Evolutionary conservation across 2,329 filamentous ascomycete species (phyloP).

Genomic region (Canariomyces notabilis): DNA sequence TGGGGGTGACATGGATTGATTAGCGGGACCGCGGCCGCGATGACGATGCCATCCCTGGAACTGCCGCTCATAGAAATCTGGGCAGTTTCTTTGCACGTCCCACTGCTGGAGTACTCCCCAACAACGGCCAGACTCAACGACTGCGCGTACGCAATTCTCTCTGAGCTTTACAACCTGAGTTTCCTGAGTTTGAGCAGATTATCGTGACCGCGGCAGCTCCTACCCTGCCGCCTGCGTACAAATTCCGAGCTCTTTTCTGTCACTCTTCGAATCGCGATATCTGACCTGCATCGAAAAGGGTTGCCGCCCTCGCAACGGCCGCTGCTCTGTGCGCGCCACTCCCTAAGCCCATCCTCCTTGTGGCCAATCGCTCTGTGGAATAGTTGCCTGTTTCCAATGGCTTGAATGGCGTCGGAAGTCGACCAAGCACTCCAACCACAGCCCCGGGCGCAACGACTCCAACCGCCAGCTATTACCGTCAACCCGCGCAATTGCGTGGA

Average conservation of each 20-base stretch:
- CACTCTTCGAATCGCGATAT: too few relatives aligned
- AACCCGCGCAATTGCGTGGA: neutral
- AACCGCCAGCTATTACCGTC: neutral
- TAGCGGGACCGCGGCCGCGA: neutral
- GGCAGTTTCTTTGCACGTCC: too few relatives aligned
- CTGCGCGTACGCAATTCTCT: too few relatives aligned
- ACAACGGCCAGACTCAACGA: too few relatives aligned
- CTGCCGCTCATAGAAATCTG: too few relatives aligned
- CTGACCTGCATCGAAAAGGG: neutral
- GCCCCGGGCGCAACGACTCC: constrained; percentile 11
- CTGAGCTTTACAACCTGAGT: too few relatives aligned
- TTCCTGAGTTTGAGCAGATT: too few relatives aligned
- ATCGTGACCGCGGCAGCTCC: too few relatives aligned
- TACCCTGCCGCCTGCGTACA: neutral
- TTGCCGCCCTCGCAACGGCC: constrained; percentile 1
- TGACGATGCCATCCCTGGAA: too few relatives aligned
- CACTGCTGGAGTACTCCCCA: too few relatives aligned
- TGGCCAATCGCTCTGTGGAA: neutral
- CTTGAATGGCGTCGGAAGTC: constrained; percentile 20
- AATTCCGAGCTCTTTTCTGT: neutral
- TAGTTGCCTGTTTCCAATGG: constrained; percentile 3
- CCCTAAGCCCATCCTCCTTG: neutral
- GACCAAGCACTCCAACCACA: constrained; percentile 8
- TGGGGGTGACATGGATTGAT: too few relatives aligned
- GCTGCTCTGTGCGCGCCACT: neutral